phyloP scores from a whole-genome alignment of 768 basidiomycete genomes.

The Coprinopsis sp. region DNA sequence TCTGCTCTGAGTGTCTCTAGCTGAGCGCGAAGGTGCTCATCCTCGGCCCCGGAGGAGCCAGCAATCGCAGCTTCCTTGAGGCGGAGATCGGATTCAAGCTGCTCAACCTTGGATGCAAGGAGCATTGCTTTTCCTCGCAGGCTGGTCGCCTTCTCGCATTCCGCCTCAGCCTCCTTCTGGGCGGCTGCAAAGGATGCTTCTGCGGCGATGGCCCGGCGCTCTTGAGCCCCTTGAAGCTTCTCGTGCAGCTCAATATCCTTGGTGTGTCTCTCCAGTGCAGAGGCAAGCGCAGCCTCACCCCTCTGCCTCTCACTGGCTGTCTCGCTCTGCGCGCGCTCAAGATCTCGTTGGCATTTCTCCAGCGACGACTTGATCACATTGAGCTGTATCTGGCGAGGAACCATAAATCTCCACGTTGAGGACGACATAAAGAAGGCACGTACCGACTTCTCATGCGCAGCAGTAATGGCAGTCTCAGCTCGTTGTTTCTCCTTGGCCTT shows the following conservation, averaged over 20 bases:
- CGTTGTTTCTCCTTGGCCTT: too few species aligned
- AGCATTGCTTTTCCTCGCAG: slow-evolving; percentile 15
- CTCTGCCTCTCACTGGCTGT: too few species aligned
- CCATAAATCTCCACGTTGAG: too few species aligned
- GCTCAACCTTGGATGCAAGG: slow-evolving; percentile 11
- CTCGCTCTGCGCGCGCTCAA: too few species aligned
- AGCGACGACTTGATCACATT: too few species aligned
- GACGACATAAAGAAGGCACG: too few species aligned
- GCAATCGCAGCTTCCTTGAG: background rate
- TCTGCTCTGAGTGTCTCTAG: slow-evolving; percentile 16
- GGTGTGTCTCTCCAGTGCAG: slow-evolving; percentile 16
- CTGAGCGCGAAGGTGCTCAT: slow-evolving; percentile 13
- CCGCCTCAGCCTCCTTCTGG: slow-evolving; percentile 10
- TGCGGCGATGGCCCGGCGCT: slow-evolving; percentile 21
- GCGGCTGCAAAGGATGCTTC: slow-evolving; percentile 21
- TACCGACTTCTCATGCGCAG: too few species aligned
- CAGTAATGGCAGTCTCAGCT: too few species aligned
- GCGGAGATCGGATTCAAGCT: background rate
- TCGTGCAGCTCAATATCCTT: slow-evolving; percentile 9
- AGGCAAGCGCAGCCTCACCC: too few species aligned
- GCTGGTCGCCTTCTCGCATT: slow-evolving; percentile 9
- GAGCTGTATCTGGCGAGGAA: too few species aligned
- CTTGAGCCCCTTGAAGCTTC: slow-evolving; percentile 23
- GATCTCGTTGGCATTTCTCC: too few species aligned
- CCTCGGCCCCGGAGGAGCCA: background rate